These are phyloP conservation scores for Barnettozyma wickerhamii DNA, from an alignment of 805 yeast species.

Conservation along the genomic window DNA sequence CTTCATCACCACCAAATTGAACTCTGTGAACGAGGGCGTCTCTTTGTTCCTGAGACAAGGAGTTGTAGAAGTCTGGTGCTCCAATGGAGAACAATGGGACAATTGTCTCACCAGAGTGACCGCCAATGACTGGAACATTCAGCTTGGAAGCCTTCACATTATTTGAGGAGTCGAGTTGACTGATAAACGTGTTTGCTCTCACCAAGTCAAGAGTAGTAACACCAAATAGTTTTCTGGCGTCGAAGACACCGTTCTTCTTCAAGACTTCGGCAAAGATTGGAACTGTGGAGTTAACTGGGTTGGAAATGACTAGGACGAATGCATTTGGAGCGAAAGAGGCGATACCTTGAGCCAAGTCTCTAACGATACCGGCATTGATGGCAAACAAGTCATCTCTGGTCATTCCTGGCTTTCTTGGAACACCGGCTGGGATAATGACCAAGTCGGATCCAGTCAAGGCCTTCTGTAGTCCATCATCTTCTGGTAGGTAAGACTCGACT, in stretches of 20 bases:
- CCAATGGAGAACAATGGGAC: constrained; percentile 70
- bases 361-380: constrained; percentile 78
- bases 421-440: constrained; percentile 87
- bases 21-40: constrained; percentile 70
- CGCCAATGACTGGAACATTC: constrained; percentile 74
- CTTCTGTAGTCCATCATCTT: constrained; percentile 56
- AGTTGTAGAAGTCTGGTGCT: constrained; percentile 34
- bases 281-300: constrained; percentile 82
- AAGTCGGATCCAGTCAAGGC: constrained; percentile 81
- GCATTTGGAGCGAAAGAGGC: constrained; percentile 68
- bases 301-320: constrained; percentile 62
- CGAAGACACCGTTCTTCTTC: constrained; percentile 64
- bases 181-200: constrained; percentile 59
- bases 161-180: constrained; percentile 17
- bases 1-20: constrained; percentile 88
- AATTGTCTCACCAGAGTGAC: constrained; percentile 81
- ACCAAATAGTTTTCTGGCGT: constrained; percentile 77
- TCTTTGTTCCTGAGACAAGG: constrained; percentile 37
- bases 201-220: constrained; percentile 78
- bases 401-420: constrained; percentile 88
- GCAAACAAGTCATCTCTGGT: constrained; percentile 82
- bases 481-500: constrained; percentile 62
- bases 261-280: constrained; percentile 80
- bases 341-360: constrained; percentile 67
- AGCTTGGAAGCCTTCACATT: constrained; percentile 15